phyloP scores from a whole-genome alignment of 2,329 filamentous ascomycete species.

The Talaromyces rugulosus region DNA sequence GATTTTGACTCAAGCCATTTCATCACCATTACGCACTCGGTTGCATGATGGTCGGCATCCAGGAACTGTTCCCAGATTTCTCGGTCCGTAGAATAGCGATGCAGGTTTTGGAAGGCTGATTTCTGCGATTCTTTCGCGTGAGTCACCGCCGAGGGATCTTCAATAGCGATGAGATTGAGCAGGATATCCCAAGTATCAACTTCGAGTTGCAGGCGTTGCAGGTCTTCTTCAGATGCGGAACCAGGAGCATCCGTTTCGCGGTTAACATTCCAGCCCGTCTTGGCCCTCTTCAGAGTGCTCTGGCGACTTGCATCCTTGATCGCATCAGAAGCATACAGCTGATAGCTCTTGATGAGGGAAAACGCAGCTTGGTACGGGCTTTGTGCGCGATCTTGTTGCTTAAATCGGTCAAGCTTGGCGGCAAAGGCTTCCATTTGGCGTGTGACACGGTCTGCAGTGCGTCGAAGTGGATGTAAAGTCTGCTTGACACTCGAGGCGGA shows the following conservation, averaged over 20 bases:
- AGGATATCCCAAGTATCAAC: constrained; percentile 88
- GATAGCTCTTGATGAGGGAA: constrained; percentile 62
- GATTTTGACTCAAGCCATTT: constrained; percentile 83
- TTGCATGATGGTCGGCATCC: constrained; percentile 64
- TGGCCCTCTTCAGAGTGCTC: constrained; percentile 37
- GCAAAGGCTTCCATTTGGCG: constrained; percentile 86
- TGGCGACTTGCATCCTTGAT: constrained; percentile 40
- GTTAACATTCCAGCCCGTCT: constrained; percentile 25
- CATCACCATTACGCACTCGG: constrained; percentile 74
- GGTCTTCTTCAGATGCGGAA: constrained; percentile 27
- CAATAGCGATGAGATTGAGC: constrained; percentile 66
- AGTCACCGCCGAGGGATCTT: constrained; percentile 51
- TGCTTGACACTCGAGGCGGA: constrained; percentile 47
- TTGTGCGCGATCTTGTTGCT: constrained; percentile 47
- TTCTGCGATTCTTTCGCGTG: constrained; percentile 38
- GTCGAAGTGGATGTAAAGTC: constrained; percentile 57
- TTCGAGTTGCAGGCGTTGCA: constrained; percentile 70
- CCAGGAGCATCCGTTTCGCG: constrained; percentile 16
- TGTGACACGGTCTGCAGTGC: constrained; percentile 65
- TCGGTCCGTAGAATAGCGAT: constrained; percentile 56
- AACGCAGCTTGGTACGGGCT: constrained; percentile 59
- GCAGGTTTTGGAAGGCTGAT: constrained; percentile 39
- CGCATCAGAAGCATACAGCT: constrained; percentile 51
- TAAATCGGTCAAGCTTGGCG: constrained; percentile 73
- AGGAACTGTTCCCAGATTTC: constrained; percentile 73